Conservation (phyloP, 345 rosid species). For the Eucalyptus guilfoylei region DNA sequence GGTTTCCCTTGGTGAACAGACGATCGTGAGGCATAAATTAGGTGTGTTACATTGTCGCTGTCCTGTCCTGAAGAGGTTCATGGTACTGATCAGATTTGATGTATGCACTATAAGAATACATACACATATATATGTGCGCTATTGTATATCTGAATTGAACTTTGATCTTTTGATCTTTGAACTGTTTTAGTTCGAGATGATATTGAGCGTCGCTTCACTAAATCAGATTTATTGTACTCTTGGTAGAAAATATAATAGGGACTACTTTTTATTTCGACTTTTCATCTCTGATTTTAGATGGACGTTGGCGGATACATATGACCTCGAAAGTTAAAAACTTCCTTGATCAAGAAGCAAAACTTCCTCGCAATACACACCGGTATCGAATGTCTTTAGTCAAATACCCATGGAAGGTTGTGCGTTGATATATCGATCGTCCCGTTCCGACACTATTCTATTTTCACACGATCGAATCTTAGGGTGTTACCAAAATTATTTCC, state of each 20-base stretch:
- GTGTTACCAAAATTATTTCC: background rate
- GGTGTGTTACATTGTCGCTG: background rate
- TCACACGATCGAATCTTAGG: background rate
- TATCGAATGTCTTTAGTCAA: background rate
- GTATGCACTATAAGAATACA: background rate
- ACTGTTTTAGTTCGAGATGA: background rate
- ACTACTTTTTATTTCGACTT: background rate
- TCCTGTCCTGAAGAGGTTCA: background rate
- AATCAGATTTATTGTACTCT: background rate
- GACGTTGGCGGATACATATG: background rate
- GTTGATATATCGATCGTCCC: background rate
- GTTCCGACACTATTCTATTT: background rate
- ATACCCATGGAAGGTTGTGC: background rate
- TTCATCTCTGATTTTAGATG: background rate
- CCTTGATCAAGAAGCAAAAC: background rate
- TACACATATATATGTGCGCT: background rate
- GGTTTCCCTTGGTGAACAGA: constrained; percentile 35
- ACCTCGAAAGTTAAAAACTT: background rate
- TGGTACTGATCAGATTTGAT: background rate
- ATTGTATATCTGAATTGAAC: background rate
- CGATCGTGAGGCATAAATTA: background rate
- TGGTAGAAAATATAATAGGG: background rate
- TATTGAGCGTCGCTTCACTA: background rate
- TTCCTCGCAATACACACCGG: background rate
- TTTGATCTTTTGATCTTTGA: background rate